phyloP scores from a whole-genome alignment of 495 filamentous ascomycete species.

The Penicillium cinerascens region DNA sequence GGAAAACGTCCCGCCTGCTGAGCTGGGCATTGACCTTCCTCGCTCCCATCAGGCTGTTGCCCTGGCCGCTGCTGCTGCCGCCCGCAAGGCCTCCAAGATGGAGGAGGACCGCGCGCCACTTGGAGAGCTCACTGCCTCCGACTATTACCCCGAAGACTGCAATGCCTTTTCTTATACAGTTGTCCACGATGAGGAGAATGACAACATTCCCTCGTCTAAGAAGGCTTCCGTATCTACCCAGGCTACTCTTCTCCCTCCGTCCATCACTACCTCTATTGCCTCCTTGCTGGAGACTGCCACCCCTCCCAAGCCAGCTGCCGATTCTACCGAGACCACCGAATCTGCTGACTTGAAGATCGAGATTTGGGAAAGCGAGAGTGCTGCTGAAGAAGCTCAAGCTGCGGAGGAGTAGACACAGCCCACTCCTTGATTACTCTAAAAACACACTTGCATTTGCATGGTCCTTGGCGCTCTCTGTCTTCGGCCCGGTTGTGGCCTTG shows the following conservation, averaged over 20 bases:
- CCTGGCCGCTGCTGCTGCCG: constrained; percentile 17
- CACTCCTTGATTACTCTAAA: not conserved
- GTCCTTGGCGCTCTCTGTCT: constrained; percentile 16
- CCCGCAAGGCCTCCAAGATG: constrained; percentile 36
- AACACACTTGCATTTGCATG: constrained; percentile 20
- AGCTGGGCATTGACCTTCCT: constrained; percentile 34
- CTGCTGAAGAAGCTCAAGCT: not conserved
- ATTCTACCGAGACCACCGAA: not conserved
- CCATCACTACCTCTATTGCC: constrained; percentile 24
- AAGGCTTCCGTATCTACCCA: constrained; percentile 10
- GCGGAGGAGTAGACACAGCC: not conserved
- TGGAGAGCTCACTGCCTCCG: constrained; percentile 63
- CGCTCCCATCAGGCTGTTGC: constrained; percentile 27
- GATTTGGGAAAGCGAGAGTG: not conserved
- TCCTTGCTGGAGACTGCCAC: constrained; percentile 28
- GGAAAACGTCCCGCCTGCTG: constrained; percentile 74
- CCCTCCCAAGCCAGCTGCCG: constrained; percentile 5
- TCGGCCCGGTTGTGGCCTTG: constrained; percentile 4
- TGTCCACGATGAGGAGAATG: constrained; percentile 55
- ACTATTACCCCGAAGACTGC: constrained; percentile 69
- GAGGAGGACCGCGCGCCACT: constrained; percentile 64
- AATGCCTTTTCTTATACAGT: constrained; percentile 59
- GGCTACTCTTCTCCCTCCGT: constrained; percentile 4
- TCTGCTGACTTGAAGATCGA: not conserved
- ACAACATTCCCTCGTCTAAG: constrained; percentile 18